These are phyloP conservation scores for Hydrangea macrophylla DNA, from an alignment of 148 eudicot genomes.

Conservation along the genomic window DNA sequence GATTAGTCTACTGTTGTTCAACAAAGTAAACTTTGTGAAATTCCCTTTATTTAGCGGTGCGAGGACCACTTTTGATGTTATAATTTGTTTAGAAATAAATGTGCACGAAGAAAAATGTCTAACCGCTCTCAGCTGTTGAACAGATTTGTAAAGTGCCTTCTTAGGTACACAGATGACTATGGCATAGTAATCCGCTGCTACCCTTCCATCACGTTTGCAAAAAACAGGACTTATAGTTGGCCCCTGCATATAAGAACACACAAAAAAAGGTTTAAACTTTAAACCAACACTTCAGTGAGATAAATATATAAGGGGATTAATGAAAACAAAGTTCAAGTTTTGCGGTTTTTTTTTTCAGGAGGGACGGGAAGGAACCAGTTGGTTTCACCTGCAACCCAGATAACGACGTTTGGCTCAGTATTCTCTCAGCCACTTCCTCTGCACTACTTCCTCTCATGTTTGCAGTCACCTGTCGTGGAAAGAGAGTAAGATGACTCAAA, in stretches of 20 bases:
- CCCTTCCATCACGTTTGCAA: slow-evolving; percentile 63
- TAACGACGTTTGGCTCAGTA: slow-evolving; percentile 74
- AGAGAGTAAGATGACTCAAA: slow-evolving; percentile 16
- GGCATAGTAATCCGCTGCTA: slow-evolving; percentile 63
- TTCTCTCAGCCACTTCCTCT: slow-evolving; percentile 82
- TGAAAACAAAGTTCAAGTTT: background rate
- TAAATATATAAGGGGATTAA: background rate
- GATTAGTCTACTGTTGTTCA: no score
- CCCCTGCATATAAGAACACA: slow-evolving; percentile 50
- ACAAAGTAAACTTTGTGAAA: no score
- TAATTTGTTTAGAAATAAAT: background rate
- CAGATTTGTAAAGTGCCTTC: slow-evolving; percentile 76
- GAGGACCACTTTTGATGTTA: background rate
- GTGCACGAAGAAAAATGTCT: slow-evolving; percentile 16
- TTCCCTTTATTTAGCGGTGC: background rate
- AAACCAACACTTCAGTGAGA: slow-evolving; percentile 8
- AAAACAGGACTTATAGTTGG: slow-evolving; percentile 89
- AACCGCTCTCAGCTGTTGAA: slow-evolving; percentile 84
- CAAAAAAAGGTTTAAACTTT: slow-evolving; percentile 11
- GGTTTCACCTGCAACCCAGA: slow-evolving; percentile 76
- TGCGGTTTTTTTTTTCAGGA: background rate
- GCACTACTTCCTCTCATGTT: slow-evolving; percentile 95
- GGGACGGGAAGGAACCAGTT: slow-evolving; percentile 2
- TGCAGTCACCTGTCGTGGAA: slow-evolving; percentile 61
- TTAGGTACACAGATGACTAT: slow-evolving; percentile 89